Base-by-base conservation (phyloP, 2,329 filamentous ascomycete genomes). In the Trichoderma pleuroti region DNA sequence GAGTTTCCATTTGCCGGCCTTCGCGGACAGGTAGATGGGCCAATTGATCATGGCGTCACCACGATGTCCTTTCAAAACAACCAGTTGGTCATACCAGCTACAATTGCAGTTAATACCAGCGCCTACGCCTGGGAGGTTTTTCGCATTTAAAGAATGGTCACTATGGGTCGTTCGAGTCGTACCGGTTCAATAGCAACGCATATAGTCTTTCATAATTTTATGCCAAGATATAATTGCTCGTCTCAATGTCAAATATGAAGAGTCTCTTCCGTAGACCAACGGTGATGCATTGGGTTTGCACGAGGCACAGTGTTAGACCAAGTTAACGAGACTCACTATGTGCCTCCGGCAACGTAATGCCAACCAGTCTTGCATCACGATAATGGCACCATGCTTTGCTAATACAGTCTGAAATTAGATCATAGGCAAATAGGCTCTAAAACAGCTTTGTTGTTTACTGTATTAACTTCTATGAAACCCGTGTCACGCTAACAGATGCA, bases 101-200 rank as follows among this genome's bases (percentile, higher is more conserved):
- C 46, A 14, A 60, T 70, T 24, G 63, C 67, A 26, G 67, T 70
- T 21, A 70, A 70, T 3, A 70, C 67, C 10, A 70, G 67, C 16
- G 67, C 67, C 26, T 70, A 70, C 28, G 67, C 67, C 14, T 70
- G 67, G 67, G 67, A 70, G 5, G 57, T 70, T 18, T 70, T 49
- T 2, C 34, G 61, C n/a, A 49, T 52, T 16, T 46, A 3, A 52
- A 24, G 28, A 49, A 16, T 10, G 4, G 14, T 30, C 2, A 5
- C 16, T 9, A 62, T 6, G 8, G 7, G 21, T 8, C 1, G 5
- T 49, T 24, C 5, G 46, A 21, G 3, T 12, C 10, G 46, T 21
- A 11, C 46, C 11, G 10, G 0, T 8, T 7, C 21, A 52, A 24
- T 21, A 24, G 21, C 5, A 0, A 52, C 3, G 21, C 11, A 52